These are phyloP conservation scores for Myriosclerotinia curreyana DNA, from an alignment of 2,329 filamentous ascomycete genomes.

Conservation along the genomic window DNA sequence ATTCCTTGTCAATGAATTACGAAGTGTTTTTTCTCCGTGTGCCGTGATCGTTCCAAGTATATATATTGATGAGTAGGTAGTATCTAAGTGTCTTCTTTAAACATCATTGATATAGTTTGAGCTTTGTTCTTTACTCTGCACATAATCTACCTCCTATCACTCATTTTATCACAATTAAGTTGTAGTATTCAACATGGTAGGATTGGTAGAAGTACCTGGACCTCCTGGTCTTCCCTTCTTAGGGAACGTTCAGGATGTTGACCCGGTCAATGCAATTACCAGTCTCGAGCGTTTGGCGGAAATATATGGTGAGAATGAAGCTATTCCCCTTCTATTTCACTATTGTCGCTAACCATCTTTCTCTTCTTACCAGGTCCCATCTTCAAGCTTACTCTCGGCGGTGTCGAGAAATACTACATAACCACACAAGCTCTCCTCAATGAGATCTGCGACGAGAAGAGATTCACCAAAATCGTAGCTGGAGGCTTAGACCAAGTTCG, in stretches of 20 bases:
- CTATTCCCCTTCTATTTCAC: neutral
- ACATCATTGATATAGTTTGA: neutral
- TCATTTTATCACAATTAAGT: neutral
- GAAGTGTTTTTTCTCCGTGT: neutral
- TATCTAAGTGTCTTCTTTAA: neutral
- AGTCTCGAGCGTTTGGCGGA: slow-evolving; percentile 58
- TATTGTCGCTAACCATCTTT: neutral
- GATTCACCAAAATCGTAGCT: slow-evolving; percentile 59
- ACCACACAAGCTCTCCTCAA: slow-evolving; percentile 56
- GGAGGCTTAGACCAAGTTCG: slow-evolving; percentile 54
- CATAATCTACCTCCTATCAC: neutral
- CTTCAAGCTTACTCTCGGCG: slow-evolving; percentile 53
- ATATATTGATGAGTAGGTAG: neutral
- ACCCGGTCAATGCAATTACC: slow-evolving; percentile 53
- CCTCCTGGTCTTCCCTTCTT: slow-evolving; percentile 27
- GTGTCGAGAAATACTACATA: slow-evolving; percentile 48
- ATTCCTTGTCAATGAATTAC: neutral
- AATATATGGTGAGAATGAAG: slow-evolving; percentile 54
- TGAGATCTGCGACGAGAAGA: slow-evolving; percentile 60
- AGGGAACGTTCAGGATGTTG: slow-evolving; percentile 55
- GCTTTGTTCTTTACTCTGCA: neutral
- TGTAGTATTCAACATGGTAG: slow-evolving; percentile 23
- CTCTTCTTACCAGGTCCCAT: slow-evolving; percentile 44
- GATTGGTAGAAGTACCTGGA: slow-evolving; percentile 26
- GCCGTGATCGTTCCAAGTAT: neutral